These are phyloP conservation scores for Secale cereale DNA, from an alignment of 176 grass and related monocot species.

Conservation along the genomic window DNA sequence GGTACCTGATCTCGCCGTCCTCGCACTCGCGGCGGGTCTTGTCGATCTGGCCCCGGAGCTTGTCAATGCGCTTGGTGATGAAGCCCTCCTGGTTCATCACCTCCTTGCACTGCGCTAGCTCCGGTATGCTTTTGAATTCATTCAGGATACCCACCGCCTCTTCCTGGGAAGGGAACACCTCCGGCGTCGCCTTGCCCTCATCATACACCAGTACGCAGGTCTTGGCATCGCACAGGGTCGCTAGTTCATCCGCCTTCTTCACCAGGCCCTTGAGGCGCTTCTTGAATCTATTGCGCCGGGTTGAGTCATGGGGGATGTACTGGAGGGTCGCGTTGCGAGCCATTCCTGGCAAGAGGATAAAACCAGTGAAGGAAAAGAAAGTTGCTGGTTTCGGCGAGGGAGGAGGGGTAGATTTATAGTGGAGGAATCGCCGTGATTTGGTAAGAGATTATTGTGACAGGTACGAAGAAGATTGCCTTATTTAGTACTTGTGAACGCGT, in stretches of 20 bases:
- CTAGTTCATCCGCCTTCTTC: conserved; percentile 39
- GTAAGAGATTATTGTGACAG: background rate
- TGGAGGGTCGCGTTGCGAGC: conserved; percentile 19
- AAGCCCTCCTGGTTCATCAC: conserved; percentile 31
- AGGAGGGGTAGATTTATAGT: background rate
- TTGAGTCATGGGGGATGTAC: conserved; percentile 26
- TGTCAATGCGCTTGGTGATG: conserved; percentile 17
- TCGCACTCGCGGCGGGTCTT: background rate
- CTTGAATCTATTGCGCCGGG: conserved; percentile 18
- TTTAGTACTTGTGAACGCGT: background rate
- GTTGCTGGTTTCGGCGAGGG: background rate
- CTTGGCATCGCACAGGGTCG: conserved; percentile 24
- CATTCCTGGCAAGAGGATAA: background rate
- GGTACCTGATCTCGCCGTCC: background rate
- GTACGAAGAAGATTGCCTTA: background rate
- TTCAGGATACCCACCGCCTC: background rate
- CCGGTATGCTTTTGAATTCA: conserved; percentile 12
- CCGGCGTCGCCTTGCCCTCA: background rate
- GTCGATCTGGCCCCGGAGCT: conserved; percentile 6
- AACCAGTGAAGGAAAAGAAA: background rate
- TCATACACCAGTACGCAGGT: conserved; percentile 27
- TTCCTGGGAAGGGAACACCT: conserved; percentile 9
- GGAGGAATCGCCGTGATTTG: background rate
- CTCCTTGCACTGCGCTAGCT: conserved; percentile 34
- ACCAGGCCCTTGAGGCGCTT: conserved; percentile 12